Base-by-base conservation (phyloP, 2,329 filamentous ascomycete species). In the Cladosporium velox region DNA sequence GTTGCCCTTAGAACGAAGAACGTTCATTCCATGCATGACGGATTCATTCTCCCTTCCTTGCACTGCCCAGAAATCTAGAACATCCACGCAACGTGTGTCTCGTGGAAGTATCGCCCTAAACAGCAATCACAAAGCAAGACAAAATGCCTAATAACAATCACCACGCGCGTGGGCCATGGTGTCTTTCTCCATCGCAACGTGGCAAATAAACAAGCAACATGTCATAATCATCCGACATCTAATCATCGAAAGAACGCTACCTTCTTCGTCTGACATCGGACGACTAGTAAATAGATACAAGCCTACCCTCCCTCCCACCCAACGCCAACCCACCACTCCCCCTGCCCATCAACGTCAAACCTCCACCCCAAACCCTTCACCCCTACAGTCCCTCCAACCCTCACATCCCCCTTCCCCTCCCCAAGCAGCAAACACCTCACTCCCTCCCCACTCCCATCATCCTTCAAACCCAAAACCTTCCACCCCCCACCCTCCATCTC, bases 401-500 rank as follows among this genome's bases (percentile, higher is more conserved):
- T 38, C 11, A 60, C 32, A 24, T 24, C 44, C n/a, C 58, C 64
- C 64, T 34, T 55, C 12, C 66, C 64, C 34, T 64, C 59, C 28
- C 63, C 63, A 35, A 65, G 30, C 15, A 59, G 41, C 63, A 59
- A 21, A 51, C 54, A 58, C 54, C 41, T 38, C 11, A 32, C 54
- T 4, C 41, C 61, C 30, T 67, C 49, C 12, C 64, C 66, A 10
- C 34, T n/a, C 26, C 57, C 55, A 49, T 35, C 35, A 10, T 30
- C 41, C 4, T 14, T 54, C 26, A 18, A 2, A 24, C 63, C 55
- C 30, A 28, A 4, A 11, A 41, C 18, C 44, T 62, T 21, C 64
- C 63, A 58, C 11, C 71, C 70, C 32, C 57, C 51, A n/a, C 71
- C 69, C 10, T 67, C 52, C 26, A 67, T 57, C 30, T 70, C 70